phyloP scores from a whole-genome alignment of 2,329 filamentous ascomycete species.

The Fusarium guadeloupense region DNA sequence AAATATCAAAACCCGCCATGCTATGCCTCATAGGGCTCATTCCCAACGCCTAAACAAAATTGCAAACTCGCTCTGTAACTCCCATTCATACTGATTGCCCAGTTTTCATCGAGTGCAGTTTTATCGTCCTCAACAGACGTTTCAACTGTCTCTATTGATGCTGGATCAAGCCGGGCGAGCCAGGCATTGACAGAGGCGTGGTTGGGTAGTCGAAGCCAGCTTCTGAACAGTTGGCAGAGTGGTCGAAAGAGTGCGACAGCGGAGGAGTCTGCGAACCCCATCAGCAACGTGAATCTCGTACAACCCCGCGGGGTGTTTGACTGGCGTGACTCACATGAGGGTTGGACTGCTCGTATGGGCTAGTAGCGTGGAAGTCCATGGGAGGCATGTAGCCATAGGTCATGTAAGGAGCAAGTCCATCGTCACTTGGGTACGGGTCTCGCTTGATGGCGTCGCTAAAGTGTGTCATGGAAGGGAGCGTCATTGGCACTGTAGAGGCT shows the following conservation, averaged over 20 bases:
- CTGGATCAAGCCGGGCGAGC: conserved; percentile 66
- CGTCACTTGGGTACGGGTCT: conserved; percentile 66
- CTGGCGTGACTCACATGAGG: conserved; percentile 75
- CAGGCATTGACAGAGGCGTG: conserved; percentile 78
- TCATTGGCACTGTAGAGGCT: conserved; percentile 63
- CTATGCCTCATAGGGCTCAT: conserved; percentile 32
- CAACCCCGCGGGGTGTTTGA: conserved; percentile 51
- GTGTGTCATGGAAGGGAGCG: conserved; percentile 71
- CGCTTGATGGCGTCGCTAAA: conserved; percentile 74
- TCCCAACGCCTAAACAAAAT: conserved; percentile 39
- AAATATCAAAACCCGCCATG: conserved; percentile 41
- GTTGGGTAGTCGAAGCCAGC: conserved; percentile 71
- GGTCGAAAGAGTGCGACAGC: conserved; percentile 77
- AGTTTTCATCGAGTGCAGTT: neutral
- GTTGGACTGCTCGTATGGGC: conserved; percentile 73
- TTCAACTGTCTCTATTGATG: conserved; percentile 19
- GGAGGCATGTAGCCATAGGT: conserved; percentile 72
- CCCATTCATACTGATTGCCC: conserved; percentile 3
- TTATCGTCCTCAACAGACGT: neutral
- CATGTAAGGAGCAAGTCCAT: conserved; percentile 72
- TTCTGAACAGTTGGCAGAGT: conserved; percentile 71
- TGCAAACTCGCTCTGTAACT: conserved; percentile 26
- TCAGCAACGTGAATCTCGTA: conserved; percentile 60
- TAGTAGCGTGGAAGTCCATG: conserved; percentile 69
- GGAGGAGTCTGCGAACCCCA: conserved; percentile 74